Evolutionary conservation across 208 protist species (phyloP).

Genomic region (Endotrypanum monterogeii): DNA sequence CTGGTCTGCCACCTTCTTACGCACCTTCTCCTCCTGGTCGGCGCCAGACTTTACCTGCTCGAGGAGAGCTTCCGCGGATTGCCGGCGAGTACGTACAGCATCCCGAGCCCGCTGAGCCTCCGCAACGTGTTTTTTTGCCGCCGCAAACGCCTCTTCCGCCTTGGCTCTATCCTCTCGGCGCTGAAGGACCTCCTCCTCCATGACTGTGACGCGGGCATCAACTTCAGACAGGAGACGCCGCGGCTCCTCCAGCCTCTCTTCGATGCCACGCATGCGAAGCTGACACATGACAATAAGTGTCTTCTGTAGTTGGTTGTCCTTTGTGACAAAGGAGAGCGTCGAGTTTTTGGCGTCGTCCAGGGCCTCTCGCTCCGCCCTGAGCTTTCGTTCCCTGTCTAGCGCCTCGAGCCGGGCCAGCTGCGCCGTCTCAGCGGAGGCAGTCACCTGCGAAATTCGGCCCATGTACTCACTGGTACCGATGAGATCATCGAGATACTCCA

Average conservation of each 20-base stretch:
- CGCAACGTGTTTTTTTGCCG: constrained; percentile 69
- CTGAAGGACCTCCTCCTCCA: constrained; percentile 56
- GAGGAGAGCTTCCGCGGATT: constrained; percentile 66
- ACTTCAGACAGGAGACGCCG: constrained; percentile 68
- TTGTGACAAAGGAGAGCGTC: constrained; percentile 93
- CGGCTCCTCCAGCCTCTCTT: constrained; percentile 80
- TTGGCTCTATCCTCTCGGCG: constrained; percentile 40
- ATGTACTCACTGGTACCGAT: constrained; percentile 97
- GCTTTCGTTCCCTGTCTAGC: constrained; percentile 92
- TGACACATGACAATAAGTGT: constrained; percentile 93
- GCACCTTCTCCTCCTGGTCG: constrained; percentile 62
- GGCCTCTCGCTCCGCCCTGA: constrained; percentile 94
- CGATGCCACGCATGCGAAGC: constrained; percentile 72
- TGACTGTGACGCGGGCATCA: constrained; percentile 57
- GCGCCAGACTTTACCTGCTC: constrained; percentile 76
- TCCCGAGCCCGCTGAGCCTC: constrained; percentile 69
- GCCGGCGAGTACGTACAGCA: constrained; percentile 51
- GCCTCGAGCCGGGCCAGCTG: constrained; percentile 94
- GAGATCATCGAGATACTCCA: constrained; percentile 99
- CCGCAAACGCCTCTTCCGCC: constrained; percentile 53
- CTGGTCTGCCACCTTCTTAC: constrained; percentile 73
- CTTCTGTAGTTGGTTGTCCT: constrained; percentile 93
- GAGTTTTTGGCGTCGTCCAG: constrained; percentile 95
- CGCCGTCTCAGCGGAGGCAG: constrained; percentile 83
- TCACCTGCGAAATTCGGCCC: constrained; percentile 89